phyloP scores from a whole-genome alignment of 768 basidiomycete species.

The Hericium alpestre region DNA sequence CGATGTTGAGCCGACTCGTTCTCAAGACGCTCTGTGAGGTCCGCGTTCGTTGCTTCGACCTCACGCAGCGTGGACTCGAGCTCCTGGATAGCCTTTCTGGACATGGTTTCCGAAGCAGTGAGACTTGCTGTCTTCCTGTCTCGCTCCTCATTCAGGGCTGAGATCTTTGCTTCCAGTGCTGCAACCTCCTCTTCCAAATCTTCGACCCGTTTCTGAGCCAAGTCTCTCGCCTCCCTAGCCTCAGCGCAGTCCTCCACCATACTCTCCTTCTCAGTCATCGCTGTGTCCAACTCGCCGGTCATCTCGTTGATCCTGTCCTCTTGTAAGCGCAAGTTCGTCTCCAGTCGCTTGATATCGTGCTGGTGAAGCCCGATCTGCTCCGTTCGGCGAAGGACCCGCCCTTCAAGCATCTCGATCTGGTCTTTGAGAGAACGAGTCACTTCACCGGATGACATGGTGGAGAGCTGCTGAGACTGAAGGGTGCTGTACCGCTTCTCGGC shows the following conservation, averaged over 20 bases:
- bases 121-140: conserved; percentile 19
- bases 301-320: conserved; percentile 68
- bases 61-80: not conserved
- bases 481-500: conserved; percentile 51
- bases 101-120: conserved; percentile 6
- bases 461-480: conserved; percentile 59
- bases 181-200: conserved; percentile 55
- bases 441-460: conserved; percentile 39
- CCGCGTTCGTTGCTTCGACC: not conserved
- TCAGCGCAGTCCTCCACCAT: conserved; percentile 82
- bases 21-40: not conserved
- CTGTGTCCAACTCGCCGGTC: conserved; percentile 56
- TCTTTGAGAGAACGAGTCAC: conserved; percentile 41
- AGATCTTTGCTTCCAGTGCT: conserved; percentile 22
- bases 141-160: conserved; percentile 15
- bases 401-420: conserved; percentile 63
- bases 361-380: conserved; percentile 73
- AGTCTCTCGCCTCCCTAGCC: conserved; percentile 63
- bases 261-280: conserved; percentile 57
- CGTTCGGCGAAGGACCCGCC: conserved; percentile 50
- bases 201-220: conserved; percentile 45
- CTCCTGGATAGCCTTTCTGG: not conserved
- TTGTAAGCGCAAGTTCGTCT: conserved; percentile 62
- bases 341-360: conserved; percentile 67
- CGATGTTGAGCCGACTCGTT: not conserved